Evolutionary conservation across 306 rosid species (phyloP), one percentile per base, ranked within the genome.

Genomic region (Sesbania bispinosa): DNA sequence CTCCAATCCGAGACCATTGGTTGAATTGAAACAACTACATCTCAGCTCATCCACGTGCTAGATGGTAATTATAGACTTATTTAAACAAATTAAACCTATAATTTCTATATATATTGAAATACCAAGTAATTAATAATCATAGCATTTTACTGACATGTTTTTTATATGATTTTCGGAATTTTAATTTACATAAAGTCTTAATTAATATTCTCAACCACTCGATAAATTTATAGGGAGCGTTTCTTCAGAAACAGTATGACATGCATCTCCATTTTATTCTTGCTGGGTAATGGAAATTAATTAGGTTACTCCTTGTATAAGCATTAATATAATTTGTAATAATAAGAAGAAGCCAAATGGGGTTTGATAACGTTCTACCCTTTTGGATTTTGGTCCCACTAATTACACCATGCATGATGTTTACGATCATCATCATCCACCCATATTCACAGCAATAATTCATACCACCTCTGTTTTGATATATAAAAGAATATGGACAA

Each of bases 341-440:
- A n/a, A n/a, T n/a, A n/a, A n/a, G n/a, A 55, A 71, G 55, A 18
- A 78, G 26, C 45, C 57, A 18, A 11, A 15, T 21, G 32, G 67
- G 29, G 48, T 29, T 43, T 77, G 33, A 51, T 48, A 58, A 58
- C 79, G 29, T 35, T 57, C 23, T 59, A 32, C 26, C 4, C 14
- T 36, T 59, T 45, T n/a, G n/a, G n/a, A n/a, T n/a, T n/a, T n/a
- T n/a, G n/a, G 66, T 60, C 75, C 83, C 83, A 67, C 76, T 26
- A 3, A 43, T 47, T 59, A 36, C 59, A 66, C 16, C 33, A 15
- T 59, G 38, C 59, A 53, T 30, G 30, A 18, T 60, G 11, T 10
- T 62, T 24, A 48, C 45, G 29, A 50, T 29, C 7, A n/a, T 32
- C 64, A 27, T 67, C 24, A 15, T 50, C 69, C n/a, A 33, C 33